Base-by-base conservation (phyloP, 73 alveolate species). In the Paramecium primaurelia region DNA sequence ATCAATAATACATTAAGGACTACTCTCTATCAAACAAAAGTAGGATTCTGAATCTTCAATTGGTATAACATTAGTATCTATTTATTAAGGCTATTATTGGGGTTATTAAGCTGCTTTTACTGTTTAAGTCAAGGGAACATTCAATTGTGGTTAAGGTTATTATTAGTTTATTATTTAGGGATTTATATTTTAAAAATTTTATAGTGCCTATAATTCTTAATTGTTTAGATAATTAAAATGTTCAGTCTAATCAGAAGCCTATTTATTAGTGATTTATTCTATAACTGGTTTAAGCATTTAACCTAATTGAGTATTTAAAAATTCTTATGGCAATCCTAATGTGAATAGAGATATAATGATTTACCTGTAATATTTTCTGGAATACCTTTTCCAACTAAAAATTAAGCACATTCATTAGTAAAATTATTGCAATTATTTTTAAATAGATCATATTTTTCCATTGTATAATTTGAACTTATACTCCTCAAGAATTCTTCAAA, bases 341-440 rank as follows among this genome's bases (percentile, higher is more conserved):
- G 64, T 80, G 44, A 73, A 37, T 30, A 36, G 7, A 26, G 10
- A 80, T 16, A 26, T 47, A 3, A 80, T 11, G 45, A 80, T n/a
- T 14, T 75, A 80, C 91, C 98, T 37, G 97, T 92, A 36, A 98
- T 97, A 44, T 95, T 95, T 34, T 93, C 93, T 42, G 99, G 99
- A 85, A 98, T 97, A 58, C 97, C 98, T 59, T 93, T 86, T 18
- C 98, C 99, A 36, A 96, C 85, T 26, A 98, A 94, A 89, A 96
- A 98, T 80, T 93, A 92, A n/a, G 97, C 93, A 92, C 99, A 97
- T 45, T 98, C 99, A 92, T 98, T 98, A 40, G 99, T 97, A 86
- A 98, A 98, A 93, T 97, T 98, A 89, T 98, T 98, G 95, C 99
- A 98, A 95, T 98, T 98, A 86, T 97, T 96, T 54, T 93, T 92